A percentile compares a stretch with the other conserved stretches of the same genome.
These are phyloP conservation scores for Axilococcus clingmanii DNA, from an alignment of 139 green algal genomes.

Conservation along the genomic window DNA sequence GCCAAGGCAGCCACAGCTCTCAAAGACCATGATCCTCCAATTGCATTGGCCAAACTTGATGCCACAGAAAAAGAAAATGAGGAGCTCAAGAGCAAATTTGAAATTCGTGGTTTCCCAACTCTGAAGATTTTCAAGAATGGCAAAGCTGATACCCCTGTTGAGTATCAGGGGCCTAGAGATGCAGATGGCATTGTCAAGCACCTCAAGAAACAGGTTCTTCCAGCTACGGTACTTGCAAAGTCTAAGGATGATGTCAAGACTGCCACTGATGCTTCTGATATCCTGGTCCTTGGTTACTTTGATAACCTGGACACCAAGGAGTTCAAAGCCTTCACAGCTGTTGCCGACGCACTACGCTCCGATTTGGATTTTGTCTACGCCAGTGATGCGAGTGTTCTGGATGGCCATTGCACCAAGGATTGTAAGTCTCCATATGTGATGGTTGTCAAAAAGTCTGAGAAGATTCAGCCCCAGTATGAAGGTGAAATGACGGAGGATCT, in stretches of 20 bases:
- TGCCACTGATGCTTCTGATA: not conserved
- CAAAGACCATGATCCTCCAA: not conserved
- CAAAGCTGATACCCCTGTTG: slow-evolving; percentile 8
- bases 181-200: slow-evolving; percentile 37
- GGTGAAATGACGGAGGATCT: slow-evolving; percentile 21
- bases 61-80: slow-evolving; percentile 33
- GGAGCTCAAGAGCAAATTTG: slow-evolving; percentile 24
- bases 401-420: slow-evolving; percentile 3
- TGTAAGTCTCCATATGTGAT: slow-evolving; percentile 17
- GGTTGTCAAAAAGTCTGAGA: slow-evolving; percentile 23
- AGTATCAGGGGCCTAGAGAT: slow-evolving; percentile 41
- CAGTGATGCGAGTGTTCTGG: slow-evolving; percentile 10
- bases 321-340: not conserved
- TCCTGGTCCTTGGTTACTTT: too few relatives aligned
- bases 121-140: slow-evolving; percentile 41
- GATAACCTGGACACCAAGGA: not conserved
- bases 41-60: slow-evolving; percentile 14
- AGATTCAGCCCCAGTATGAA: slow-evolving; percentile 13
- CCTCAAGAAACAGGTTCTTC: slow-evolving; percentile 22
- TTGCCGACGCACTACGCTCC: not conserved
- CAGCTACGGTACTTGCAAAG: slow-evolving; percentile 7
- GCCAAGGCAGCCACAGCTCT: slow-evolving; percentile 24
- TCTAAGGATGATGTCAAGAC: slow-evolving; percentile 6
- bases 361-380: slow-evolving; percentile 14
- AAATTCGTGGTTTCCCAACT: slow-evolving; percentile 41